A percentile compares a stretch with the other conserved stretches of the same genome.
Conservation (phyloP, 1,284 basidiomycete species). For the Waitea zeae region DNA sequence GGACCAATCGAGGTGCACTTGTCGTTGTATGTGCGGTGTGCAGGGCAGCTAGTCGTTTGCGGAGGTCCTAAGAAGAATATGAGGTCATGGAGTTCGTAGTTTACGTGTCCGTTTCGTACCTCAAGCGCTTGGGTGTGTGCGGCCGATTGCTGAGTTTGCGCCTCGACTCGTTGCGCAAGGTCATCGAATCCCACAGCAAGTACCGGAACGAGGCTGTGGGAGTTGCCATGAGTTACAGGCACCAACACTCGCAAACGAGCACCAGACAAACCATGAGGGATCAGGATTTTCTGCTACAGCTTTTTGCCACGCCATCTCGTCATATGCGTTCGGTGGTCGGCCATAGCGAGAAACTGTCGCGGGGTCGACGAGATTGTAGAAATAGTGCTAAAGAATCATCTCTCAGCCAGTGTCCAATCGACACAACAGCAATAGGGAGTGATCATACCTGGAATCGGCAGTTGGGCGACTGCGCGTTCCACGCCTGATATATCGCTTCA, state of each 20-base stretch:
- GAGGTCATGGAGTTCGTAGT: neutral
- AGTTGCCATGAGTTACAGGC: no score
- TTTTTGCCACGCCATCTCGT: conserved; percentile 68
- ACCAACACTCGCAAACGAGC: no score
- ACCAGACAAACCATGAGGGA: conserved; percentile 42
- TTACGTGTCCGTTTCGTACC: conserved; percentile 18
- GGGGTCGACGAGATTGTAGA: conserved; percentile 78
- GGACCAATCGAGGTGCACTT: conserved; percentile 52
- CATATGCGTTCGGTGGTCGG: conserved; percentile 55
- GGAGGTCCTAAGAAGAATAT: conserved; percentile 33
- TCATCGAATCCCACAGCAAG: conserved; percentile 74
- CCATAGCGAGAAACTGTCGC: conserved; percentile 51
- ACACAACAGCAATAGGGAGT: no score
- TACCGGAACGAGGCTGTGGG: conserved; percentile 63
- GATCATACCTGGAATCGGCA: conserved; percentile 76
- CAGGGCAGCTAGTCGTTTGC: conserved; percentile 44
- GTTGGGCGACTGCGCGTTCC: conserved; percentile 51
- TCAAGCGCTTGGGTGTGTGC: conserved; percentile 58
- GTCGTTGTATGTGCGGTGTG: conserved; percentile 50
- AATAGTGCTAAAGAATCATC: conserved; percentile 67
- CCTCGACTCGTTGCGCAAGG: conserved; percentile 65
- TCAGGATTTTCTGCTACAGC: conserved; percentile 75
- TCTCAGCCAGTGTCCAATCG: no score
- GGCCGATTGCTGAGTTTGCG: conserved; percentile 52
- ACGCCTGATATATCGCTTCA: conserved; percentile 49